Percentiles rank a stretch among this genome's conserved stretches.
Evolutionary conservation across 169 alveolate genomes (phyloP).

Genomic region (Ichthyophthirius multifiliis): DNA sequence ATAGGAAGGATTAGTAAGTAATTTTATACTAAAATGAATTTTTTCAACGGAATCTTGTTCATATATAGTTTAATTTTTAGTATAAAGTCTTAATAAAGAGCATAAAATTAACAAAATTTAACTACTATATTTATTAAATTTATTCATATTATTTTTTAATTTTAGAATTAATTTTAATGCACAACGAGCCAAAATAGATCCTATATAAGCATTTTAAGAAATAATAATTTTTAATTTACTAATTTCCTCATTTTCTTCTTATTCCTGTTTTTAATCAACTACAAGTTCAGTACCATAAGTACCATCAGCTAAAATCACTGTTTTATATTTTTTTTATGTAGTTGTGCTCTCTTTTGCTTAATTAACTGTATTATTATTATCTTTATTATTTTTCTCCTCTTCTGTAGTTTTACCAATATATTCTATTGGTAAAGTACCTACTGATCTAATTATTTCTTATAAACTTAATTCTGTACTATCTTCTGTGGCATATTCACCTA

Average conservation of each 20-base stretch:
- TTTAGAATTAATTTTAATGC: constrained; percentile 54
- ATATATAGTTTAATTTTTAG: not conserved
- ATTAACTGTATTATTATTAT: no score
- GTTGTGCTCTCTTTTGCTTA: constrained; percentile 29
- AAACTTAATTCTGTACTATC: constrained; percentile 56
- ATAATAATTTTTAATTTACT: constrained; percentile 43
- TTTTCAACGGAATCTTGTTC: constrained; percentile 41
- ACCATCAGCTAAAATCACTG: constrained; percentile 96
- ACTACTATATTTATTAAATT: constrained; percentile 20
- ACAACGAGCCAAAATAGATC: constrained; percentile 58
- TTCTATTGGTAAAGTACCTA: constrained; percentile 77
- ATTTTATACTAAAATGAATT: constrained; percentile 7
- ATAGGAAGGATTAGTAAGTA: constrained; percentile 11
- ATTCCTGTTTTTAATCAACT: constrained; percentile 37
- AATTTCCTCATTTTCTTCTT: not conserved
- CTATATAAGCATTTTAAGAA: constrained; percentile 48
- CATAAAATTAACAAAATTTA: constrained; percentile 27
- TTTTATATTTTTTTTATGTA: constrained; percentile 63
- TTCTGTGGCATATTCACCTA: constrained; percentile 67
- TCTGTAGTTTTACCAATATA: constrained; percentile 34
- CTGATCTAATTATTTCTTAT: constrained; percentile 63
- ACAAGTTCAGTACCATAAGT: constrained; percentile 92
- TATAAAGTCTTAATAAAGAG: constrained; percentile 26
- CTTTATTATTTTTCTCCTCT: constrained; percentile 14
- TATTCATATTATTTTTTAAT: not conserved